A percentile compares a stretch with the other conserved stretches of the same genome.
Evolutionary conservation across 306 rosid species (phyloP).

Genomic region (Trifolium subterraneum): DNA sequence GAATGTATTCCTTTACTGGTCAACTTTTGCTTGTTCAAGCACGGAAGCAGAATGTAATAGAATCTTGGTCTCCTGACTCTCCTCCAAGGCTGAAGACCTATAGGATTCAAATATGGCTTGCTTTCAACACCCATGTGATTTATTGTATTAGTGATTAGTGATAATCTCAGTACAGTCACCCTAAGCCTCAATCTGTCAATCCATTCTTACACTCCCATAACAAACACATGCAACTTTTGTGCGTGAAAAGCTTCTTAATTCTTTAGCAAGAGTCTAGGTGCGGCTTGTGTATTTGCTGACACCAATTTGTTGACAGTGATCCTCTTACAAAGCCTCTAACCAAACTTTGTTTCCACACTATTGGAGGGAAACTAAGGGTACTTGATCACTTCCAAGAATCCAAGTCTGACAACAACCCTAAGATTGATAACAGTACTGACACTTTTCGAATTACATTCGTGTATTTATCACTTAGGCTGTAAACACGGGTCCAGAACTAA

Average conservation of each 20-base stretch:
- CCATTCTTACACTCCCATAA: background rate
- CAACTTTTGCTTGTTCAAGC: background rate
- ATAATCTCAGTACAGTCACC: slow-evolving; percentile 15
- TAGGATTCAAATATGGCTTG: slow-evolving; percentile 4
- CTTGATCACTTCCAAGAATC: too few relatives aligned
- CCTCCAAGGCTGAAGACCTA: background rate
- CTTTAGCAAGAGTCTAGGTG: background rate
- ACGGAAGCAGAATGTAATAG: background rate
- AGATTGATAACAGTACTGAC: background rate
- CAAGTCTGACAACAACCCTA: background rate
- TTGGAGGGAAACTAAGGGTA: background rate
- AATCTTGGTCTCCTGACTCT: background rate
- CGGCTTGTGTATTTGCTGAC: background rate
- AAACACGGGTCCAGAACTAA: background rate
- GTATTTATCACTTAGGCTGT: background rate
- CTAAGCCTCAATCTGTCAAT: background rate
- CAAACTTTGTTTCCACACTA: background rate
- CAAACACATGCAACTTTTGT: background rate
- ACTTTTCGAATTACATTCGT: background rate
- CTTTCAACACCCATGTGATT: background rate
- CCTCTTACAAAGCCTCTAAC: background rate
- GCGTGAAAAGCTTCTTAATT: background rate
- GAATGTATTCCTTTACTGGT: background rate
- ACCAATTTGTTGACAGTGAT: background rate
- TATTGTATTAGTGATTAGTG: background rate